Percentiles rank a stretch among this genome's conserved stretches.
Conservation (phyloP, 169 alveolate species). For the Plasmodium yoelii region DNA sequence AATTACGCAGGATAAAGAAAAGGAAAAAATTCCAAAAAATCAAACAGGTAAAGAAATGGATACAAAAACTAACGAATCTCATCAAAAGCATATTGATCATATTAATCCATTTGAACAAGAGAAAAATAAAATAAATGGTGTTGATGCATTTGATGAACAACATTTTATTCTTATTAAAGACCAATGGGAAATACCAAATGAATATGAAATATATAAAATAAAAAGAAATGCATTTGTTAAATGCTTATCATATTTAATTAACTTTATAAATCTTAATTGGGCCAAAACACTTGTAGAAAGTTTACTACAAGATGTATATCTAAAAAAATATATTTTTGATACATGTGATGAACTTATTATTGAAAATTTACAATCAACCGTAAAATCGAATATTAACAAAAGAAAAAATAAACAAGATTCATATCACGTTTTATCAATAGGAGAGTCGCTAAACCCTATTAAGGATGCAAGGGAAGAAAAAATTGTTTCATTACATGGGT, state of each 20-base stretch:
- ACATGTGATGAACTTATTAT: constrained; percentile 59
- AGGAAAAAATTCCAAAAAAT: background rate
- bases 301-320: constrained; percentile 79
- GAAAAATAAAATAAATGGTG: background rate
- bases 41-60: background rate
- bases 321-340: constrained; percentile 74
- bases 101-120: background rate
- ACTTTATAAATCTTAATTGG: constrained; percentile 81
- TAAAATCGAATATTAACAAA: constrained; percentile 41
- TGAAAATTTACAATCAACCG: constrained; percentile 59
- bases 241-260: constrained; percentile 76
- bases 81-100: background rate
- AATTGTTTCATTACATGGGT: constrained; percentile 83
- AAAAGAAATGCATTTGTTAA: constrained; percentile 81
- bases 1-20: constrained; percentile 2
- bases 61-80: background rate
- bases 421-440: constrained; percentile 57
- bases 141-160: background rate
- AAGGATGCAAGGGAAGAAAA: constrained; percentile 85
- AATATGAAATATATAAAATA: constrained; percentile 64
- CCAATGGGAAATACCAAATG: constrained; percentile 74
- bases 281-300: constrained; percentile 81
- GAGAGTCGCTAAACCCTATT: constrained; percentile 73
- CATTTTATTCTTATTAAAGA: constrained; percentile 22
- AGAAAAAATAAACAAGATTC: constrained; percentile 24